Percentiles rank a stretch among this genome's conserved stretches.
Evolutionary conservation across 495 filamentous ascomycete genomes (phyloP).

Genomic region (Annulohypoxylon moriforme): DNA sequence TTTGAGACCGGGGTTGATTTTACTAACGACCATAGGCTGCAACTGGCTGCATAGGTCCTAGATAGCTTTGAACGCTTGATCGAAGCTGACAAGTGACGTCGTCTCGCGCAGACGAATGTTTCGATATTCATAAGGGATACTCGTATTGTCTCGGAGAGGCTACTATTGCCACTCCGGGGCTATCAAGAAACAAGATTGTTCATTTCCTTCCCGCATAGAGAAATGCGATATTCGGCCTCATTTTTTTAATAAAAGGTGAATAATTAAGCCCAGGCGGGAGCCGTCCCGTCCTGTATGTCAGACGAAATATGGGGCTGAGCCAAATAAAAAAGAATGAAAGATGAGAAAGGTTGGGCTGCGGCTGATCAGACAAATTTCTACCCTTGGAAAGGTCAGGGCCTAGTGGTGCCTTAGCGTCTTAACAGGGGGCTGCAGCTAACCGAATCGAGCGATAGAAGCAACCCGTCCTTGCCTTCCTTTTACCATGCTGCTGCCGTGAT

Average conservation of each 20-base stretch:
- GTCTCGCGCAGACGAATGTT: neutral
- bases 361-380: conserved; percentile 31
- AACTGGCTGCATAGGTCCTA: no score
- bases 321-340: conserved; percentile 25
- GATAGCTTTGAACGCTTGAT: conserved; percentile 8
- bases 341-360: conserved; percentile 28
- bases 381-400: neutral
- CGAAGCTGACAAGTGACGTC: conserved; percentile 10
- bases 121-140: conserved; percentile 6
- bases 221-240: conserved; percentile 16
- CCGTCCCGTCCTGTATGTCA: conserved; percentile 28
- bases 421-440: neutral
- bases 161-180: neutral
- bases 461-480: neutral
- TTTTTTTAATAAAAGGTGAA: conserved; percentile 22
- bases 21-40: neutral
- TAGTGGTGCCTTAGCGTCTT: conserved; percentile 25
- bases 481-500: neutral
- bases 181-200: neutral
- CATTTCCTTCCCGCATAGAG: neutral
- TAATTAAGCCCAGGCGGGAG: conserved; percentile 9
- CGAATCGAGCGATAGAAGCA: neutral
- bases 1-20: conserved; percentile 32
- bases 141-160: conserved; percentile 12
- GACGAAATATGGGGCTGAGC: conserved; percentile 35